These are phyloP conservation scores for Penicillium malachiteum DNA, from an alignment of 495 filamentous ascomycete species.

Conservation along the genomic window DNA sequence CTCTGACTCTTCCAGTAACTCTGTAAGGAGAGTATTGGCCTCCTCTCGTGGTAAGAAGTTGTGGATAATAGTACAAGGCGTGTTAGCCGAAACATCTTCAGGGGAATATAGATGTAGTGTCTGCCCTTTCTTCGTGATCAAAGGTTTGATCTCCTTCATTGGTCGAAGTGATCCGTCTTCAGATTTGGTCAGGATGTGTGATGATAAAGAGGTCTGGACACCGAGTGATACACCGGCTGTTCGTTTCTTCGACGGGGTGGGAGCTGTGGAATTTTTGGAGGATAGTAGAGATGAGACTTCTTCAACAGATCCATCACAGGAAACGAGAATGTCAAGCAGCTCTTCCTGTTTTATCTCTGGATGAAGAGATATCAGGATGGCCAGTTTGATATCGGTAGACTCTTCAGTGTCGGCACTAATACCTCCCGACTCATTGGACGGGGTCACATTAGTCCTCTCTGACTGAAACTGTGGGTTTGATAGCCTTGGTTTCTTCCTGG, in stretches of 20 bases:
- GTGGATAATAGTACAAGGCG: constrained; percentile 87
- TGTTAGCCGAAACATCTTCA: constrained; percentile 71
- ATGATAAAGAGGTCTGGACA: constrained; percentile 43
- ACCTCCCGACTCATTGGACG: background rate
- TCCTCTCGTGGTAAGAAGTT: constrained; percentile 75
- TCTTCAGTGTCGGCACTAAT: constrained; percentile 51
- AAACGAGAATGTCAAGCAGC: constrained; percentile 76
- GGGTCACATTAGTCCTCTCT: background rate
- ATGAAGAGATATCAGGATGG: constrained; percentile 75
- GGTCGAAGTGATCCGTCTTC: constrained; percentile 26
- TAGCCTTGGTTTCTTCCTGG: constrained; percentile 48
- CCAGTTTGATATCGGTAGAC: constrained; percentile 86
- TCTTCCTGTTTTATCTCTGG: constrained; percentile 58
- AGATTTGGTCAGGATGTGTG: constrained; percentile 40
- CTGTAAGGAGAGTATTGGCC: constrained; percentile 69
- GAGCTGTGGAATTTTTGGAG: constrained; percentile 6
- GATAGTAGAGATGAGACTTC: constrained; percentile 54
- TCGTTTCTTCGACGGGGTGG: constrained; percentile 32
- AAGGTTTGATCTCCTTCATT: constrained; percentile 34
- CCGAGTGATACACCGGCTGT: constrained; percentile 19
- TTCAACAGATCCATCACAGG: constrained; percentile 73
- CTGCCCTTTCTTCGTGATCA: constrained; percentile 69
- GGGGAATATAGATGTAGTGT: constrained; percentile 82
- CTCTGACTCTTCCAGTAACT: constrained; percentile 73
- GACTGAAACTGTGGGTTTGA: constrained; percentile 11